A percentile compares a stretch with the other conserved stretches of the same genome.
Conservation (phyloP, 2,329 filamentous ascomycete species). For the Colletotrichum phormii region DNA sequence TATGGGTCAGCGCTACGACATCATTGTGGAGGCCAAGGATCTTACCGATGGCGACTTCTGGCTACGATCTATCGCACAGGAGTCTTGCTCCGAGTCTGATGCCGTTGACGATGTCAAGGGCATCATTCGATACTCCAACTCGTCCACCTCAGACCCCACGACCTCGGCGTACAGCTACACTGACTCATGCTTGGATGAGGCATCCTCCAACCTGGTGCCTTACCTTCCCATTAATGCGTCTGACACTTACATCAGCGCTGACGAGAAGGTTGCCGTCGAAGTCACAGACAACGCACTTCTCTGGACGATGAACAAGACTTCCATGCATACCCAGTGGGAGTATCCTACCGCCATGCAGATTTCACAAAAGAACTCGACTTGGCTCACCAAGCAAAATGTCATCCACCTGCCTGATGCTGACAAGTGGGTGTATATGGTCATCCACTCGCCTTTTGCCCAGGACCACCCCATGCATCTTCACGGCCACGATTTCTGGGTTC, state of each 20-base stretch:
- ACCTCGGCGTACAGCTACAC: constrained; percentile 35
- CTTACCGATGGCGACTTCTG: constrained; percentile 54
- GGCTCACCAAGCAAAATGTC: constrained; percentile 42
- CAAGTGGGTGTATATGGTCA: constrained; percentile 46
- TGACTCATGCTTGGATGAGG: constrained; percentile 51
- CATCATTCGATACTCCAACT: constrained; percentile 57
- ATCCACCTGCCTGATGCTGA: constrained; percentile 42
- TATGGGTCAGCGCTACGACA: constrained; percentile 60
- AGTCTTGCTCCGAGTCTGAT: constrained; percentile 53
- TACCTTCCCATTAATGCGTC: constrained; percentile 46
- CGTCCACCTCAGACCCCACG: constrained; percentile 17
- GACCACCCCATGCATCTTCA: constrained; percentile 52
- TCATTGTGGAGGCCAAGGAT: constrained; percentile 56
- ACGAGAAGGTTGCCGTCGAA: constrained; percentile 44
- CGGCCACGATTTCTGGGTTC: constrained; percentile 49
- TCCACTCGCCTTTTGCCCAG: constrained; percentile 41
- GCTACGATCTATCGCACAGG: constrained; percentile 59
- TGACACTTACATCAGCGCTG: constrained; percentile 41
- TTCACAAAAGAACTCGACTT: constrained; percentile 35
- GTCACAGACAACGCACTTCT: constrained; percentile 44
- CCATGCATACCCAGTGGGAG: constrained; percentile 46
- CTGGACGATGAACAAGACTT: constrained; percentile 56
- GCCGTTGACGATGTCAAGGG: constrained; percentile 58
- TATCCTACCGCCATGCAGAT: constrained; percentile 44
- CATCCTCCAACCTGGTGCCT: constrained; percentile 46